phyloP scores from a whole-genome alignment of 2,329 filamentous ascomycete genomes.

The Thelonectria rubi region DNA sequence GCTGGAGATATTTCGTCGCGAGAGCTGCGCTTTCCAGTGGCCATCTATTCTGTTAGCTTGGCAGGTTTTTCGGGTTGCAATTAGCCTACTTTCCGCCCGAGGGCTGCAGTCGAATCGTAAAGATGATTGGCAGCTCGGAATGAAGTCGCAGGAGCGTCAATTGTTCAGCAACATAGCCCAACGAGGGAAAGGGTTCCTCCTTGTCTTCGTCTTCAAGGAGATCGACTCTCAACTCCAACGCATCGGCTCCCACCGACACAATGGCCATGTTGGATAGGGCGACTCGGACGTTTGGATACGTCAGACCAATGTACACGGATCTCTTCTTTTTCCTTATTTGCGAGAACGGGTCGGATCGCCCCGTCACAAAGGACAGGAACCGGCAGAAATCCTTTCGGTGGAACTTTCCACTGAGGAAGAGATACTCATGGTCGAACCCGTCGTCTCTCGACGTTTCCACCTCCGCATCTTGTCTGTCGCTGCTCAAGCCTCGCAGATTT shows the following conservation, averaged over 20 bases:
- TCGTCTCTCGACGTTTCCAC: neutral
- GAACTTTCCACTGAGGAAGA: slow-evolving; percentile 18
- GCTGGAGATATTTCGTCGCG: slow-evolving; percentile 11
- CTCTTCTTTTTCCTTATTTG: slow-evolving; percentile 21
- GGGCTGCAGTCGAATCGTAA: slow-evolving; percentile 22
- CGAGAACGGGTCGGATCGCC: slow-evolving; percentile 14
- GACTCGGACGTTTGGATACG: slow-evolving; percentile 25
- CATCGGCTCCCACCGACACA: slow-evolving; percentile 28
- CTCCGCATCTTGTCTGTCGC: neutral
- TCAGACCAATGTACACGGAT: slow-evolving; percentile 26
- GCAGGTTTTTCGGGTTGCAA: neutral
- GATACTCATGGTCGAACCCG: slow-evolving; percentile 23
- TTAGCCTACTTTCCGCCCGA: slow-evolving; percentile 23
- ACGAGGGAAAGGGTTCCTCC: slow-evolving; percentile 5
- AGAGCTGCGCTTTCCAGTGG: slow-evolving; percentile 5
- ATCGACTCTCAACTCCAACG: slow-evolving; percentile 24
- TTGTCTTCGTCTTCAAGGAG: slow-evolving; percentile 13
- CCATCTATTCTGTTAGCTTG: slow-evolving; percentile 11
- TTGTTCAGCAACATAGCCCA: slow-evolving; percentile 25
- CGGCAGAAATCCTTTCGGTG: slow-evolving; percentile 21
- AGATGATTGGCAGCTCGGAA: slow-evolving; percentile 25
- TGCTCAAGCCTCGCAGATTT: slow-evolving; percentile 7
- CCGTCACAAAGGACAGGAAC: slow-evolving; percentile 23
- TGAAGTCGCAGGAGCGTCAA: slow-evolving; percentile 20
- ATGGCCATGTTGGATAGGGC: slow-evolving; percentile 29